Evolutionary conservation across 371 early-diverging fungal species (phyloP), one percentile per base, ranked within the genome.

Genomic region (Sporodiniella umbellata): DNA sequence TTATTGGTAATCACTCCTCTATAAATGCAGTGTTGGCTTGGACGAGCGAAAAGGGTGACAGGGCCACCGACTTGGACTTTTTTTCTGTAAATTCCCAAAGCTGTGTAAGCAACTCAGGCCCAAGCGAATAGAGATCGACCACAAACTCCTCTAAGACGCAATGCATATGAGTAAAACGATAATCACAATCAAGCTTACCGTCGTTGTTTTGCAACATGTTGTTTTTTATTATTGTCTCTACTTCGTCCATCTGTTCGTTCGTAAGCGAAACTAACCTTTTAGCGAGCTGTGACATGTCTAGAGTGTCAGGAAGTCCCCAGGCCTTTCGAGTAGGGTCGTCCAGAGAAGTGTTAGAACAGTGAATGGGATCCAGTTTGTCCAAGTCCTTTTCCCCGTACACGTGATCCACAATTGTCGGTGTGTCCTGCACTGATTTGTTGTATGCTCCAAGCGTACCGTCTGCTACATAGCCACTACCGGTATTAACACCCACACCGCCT

Each of bases 211-310:
- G 53, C 14, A 66, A 18, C 2, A 52, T 65, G 24, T 56, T 33
- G 4, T 54, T 49, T 19, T 49, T 51, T n/a, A 75, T 47, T 11
- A 75, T 46, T 2, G 48, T 26, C 33, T 60, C 56, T 25, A 72
- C 54, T 33, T 67, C 66, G 8, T 61, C 56, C 19, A 56, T 49
- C 26, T 68, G 66, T 1, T 63, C 68, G 8, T 35, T 23, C 38
- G 62, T 49, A 48, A 59, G 45, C 8, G 33, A 23, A n/a, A 54
- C 63, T 3, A 75, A 50, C 22, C 57, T 44, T 35, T 60, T 59
- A 8, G 70, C 76, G n/a, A 75, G 43, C 33, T 71, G 68, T 18
- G 62, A 23, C 58, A 75, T 75, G 38, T 75, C 70, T 24, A 75
- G 43, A 15, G 62, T 59, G 49, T 62, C 60, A 19, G 76, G 76